These are phyloP conservation scores for Botrytis tulipae DNA, from an alignment of 2,329 filamentous ascomycete species.

Conservation along the genomic window DNA sequence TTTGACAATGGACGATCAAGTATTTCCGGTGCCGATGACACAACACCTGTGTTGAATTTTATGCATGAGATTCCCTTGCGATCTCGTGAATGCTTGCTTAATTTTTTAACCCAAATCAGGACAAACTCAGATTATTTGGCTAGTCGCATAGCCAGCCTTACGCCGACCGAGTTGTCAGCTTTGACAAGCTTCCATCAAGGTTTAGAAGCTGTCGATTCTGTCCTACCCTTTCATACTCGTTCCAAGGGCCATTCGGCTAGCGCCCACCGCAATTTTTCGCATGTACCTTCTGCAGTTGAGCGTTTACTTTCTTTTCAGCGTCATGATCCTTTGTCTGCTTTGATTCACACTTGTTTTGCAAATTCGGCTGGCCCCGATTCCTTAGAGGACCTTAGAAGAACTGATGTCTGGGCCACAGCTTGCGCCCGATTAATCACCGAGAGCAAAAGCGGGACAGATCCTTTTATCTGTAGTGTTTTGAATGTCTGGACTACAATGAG, in stretches of 20 bases:
- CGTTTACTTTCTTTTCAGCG: conserved; percentile 84
- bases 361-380: conserved; percentile 80
- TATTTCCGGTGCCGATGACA: conserved; percentile 41
- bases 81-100: conserved; percentile 71
- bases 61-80: conserved; percentile 72
- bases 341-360: conserved; percentile 87
- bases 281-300: conserved; percentile 67
- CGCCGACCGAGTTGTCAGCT: conserved; percentile 70
- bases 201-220: conserved; percentile 78
- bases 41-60: conserved; percentile 51
- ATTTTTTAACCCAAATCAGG: conserved; percentile 77
- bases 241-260: conserved; percentile 46
- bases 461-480: conserved; percentile 78
- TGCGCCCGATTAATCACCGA: conserved; percentile 81
- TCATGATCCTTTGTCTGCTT: conserved; percentile 78
- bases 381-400: conserved; percentile 73
- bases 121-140: conserved; percentile 88
- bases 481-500: conserved; percentile 85
- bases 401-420: conserved; percentile 83
- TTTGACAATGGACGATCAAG: conserved; percentile 52
- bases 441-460: conserved; percentile 72
- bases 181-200: conserved; percentile 77
- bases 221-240: conserved; percentile 66
- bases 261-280: conserved; percentile 46
- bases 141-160: conserved; percentile 73